Evolutionary conservation across 1,284 basidiomycete genomes (phyloP).

Genomic region (Moniliella sp.): DNA sequence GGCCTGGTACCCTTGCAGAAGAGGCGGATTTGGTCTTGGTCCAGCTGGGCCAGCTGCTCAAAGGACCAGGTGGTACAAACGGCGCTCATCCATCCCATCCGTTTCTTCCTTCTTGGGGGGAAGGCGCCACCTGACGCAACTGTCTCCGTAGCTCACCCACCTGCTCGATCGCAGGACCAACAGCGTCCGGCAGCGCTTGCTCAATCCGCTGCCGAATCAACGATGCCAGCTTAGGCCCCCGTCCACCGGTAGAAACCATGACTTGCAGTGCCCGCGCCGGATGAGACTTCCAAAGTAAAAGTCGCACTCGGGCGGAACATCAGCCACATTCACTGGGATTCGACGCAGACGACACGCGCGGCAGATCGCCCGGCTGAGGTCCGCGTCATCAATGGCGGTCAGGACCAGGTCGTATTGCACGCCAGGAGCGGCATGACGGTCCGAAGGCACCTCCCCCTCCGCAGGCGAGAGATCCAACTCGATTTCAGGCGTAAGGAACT

Average conservation of each 20-base stretch:
- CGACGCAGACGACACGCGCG: constrained; percentile 46
- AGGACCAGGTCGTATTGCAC: constrained; percentile 59
- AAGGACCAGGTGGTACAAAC: constrained; percentile 67
- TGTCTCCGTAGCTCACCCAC: constrained; percentile 51
- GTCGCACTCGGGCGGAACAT: constrained; percentile 70
- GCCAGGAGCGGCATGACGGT: too few relatives aligned
- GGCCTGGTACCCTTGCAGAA: constrained; percentile 28
- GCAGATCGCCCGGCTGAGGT: constrained; percentile 50
- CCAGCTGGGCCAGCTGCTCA: constrained; percentile 50
- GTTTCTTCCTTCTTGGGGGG: constrained; percentile 49
- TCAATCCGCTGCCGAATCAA: constrained; percentile 56
- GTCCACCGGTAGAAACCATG: constrained; percentile 85
- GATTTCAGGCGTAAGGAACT: constrained; percentile 3
- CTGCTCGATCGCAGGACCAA: constrained; percentile 58
- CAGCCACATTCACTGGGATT: constrained; percentile 83
- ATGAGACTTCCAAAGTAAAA: constrained; percentile 95
- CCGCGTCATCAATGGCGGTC: constrained; percentile 72
- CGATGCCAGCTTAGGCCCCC: constrained; percentile 72
- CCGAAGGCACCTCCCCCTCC: not conserved
- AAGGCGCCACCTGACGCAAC: constrained; percentile 53
- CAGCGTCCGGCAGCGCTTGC: constrained; percentile 46
- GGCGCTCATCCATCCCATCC: constrained; percentile 88
- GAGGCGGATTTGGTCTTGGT: constrained; percentile 37
- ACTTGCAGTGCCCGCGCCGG: constrained; percentile 69
- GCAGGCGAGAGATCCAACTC: constrained; percentile 2